These are phyloP conservation scores for Solanum peruvianum DNA, from an alignment of 257 asterid genomes.

Conservation along the genomic window DNA sequence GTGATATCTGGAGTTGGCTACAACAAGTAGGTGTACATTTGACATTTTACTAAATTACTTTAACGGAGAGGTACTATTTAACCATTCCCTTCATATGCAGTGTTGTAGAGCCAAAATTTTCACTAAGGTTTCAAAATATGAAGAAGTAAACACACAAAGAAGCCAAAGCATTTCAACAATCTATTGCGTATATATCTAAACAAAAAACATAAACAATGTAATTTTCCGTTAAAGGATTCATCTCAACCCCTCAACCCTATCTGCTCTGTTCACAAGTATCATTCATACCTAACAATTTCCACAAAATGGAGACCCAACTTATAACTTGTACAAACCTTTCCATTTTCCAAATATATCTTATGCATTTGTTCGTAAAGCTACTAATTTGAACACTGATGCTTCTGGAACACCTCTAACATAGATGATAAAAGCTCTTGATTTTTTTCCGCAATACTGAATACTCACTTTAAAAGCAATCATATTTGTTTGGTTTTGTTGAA, in stretches of 20 bases:
- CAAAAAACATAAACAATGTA: too few relatives aligned
- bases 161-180: neutral
- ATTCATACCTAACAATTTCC: neutral
- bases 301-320: neutral
- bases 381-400: neutral
- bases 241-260: neutral
- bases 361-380: neutral
- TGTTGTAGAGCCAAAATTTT: neutral
- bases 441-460: neutral
- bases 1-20: neutral
- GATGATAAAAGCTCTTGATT: neutral
- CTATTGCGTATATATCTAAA: neutral
- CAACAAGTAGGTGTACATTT: neutral
- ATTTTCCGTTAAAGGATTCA: neutral
- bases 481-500: neutral
- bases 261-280: neutral
- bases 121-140: too few relatives aligned
- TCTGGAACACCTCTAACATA: neutral
- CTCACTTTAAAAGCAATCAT: neutral
- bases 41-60: neutral
- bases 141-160: neutral
- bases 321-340: neutral
- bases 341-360: neutral
- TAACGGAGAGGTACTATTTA: neutral
- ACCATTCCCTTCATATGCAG: neutral